These are phyloP conservation scores for Candida silvicultrix DNA, from an alignment of 805 yeast species.

Conservation along the genomic window DNA sequence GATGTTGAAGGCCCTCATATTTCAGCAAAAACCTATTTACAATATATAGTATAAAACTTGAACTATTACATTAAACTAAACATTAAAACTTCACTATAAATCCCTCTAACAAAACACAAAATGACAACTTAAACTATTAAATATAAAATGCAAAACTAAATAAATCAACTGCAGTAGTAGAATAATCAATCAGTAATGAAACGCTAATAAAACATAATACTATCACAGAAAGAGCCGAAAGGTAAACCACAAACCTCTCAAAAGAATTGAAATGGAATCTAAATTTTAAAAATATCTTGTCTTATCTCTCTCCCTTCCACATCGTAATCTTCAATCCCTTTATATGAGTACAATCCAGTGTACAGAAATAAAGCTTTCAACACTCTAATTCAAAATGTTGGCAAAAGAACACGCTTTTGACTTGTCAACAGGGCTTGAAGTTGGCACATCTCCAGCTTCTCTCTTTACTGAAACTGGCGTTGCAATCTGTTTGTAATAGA, in stretches of 20 bases:
- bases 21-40: too few species aligned
- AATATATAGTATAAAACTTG: too few species aligned
- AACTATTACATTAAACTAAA: background rate
- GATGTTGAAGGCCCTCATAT: too few species aligned
- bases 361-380: background rate
- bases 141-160: background rate
- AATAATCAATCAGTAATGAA: too few species aligned
- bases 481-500: background rate
- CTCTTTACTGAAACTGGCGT: background rate
- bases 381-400: constrained; percentile 1
- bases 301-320: too few species aligned
- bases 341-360: background rate
- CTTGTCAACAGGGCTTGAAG: background rate
- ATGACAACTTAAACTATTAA: background rate
- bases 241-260: too few species aligned
- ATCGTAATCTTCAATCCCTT: background rate
- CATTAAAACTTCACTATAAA: background rate
- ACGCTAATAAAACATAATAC: too few species aligned
- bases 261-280: too few species aligned
- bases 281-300: too few species aligned
- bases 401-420: background rate
- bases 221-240: too few species aligned
- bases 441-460: background rate
- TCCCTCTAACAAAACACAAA: background rate
- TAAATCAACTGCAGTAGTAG: too few species aligned